These are phyloP conservation scores for Bipolaris sorokiniana DNA, from an alignment of 2,329 filamentous ascomycete genomes.

Conservation along the genomic window DNA sequence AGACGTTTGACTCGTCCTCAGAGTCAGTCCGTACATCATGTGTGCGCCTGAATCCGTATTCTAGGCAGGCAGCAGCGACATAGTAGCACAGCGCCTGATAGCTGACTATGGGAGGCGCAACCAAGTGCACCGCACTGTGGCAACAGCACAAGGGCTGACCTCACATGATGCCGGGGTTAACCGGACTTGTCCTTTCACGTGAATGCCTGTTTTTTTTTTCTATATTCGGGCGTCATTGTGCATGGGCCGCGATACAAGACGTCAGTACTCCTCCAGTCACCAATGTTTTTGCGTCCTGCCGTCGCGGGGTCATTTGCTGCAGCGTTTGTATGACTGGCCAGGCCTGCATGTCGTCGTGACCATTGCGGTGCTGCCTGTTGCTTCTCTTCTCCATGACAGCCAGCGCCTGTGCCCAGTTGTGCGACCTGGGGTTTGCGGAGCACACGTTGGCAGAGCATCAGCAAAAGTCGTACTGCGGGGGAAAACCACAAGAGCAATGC, in stretches of 20 bases:
- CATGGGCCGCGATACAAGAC: slow-evolving; percentile 28
- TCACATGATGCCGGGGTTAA: slow-evolving; percentile 35
- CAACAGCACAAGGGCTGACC: slow-evolving; percentile 20
- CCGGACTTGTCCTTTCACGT: slow-evolving; percentile 27
- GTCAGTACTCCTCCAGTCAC: slow-evolving; percentile 9
- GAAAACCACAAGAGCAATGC: too few relatives aligned
- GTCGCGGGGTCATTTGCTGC: slow-evolving; percentile 1
- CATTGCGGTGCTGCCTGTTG: slow-evolving; percentile 3
- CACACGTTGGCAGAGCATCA: slow-evolving; percentile 7
- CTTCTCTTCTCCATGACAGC: background rate
- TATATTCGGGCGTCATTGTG: slow-evolving; percentile 37
- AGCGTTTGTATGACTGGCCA: background rate
- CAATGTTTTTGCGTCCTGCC: slow-evolving; percentile 13
- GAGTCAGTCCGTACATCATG: slow-evolving; percentile 17
- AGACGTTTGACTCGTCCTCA: background rate
- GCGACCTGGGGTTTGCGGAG: slow-evolving; percentile 10
- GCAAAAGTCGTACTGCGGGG: background rate
- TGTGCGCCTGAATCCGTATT: slow-evolving; percentile 7
- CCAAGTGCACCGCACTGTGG: slow-evolving; percentile 36
- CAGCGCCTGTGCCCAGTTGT: slow-evolving; percentile 12
- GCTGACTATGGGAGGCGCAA: slow-evolving; percentile 1
- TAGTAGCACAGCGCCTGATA: background rate
- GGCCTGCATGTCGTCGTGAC: background rate
- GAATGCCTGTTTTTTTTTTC: slow-evolving; percentile 15
- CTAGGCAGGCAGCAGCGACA: slow-evolving; percentile 24